phyloP scores from a whole-genome alignment of 441 rosid genomes.

The Lepidium campestre region DNA sequence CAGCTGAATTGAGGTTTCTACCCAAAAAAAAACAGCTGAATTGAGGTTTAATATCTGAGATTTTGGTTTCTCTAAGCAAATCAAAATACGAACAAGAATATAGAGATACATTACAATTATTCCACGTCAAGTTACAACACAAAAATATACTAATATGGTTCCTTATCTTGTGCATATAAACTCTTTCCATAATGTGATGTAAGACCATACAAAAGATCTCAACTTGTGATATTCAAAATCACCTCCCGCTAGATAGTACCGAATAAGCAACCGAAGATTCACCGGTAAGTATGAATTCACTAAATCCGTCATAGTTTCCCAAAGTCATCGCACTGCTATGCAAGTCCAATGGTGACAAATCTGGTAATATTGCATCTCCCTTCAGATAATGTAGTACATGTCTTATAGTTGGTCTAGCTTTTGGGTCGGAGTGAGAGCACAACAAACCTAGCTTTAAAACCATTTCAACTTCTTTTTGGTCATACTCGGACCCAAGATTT shows the following conservation, averaged over 20 bases:
- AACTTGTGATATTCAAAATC: neutral
- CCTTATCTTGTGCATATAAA: too few species aligned
- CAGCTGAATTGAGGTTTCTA: too few species aligned
- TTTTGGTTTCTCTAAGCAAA: too few species aligned
- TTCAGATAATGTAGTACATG: conserved; percentile 50
- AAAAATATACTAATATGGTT: too few species aligned
- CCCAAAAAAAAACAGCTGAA: too few species aligned
- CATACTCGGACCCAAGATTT: conserved; percentile 33
- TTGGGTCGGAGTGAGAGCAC: conserved; percentile 44
- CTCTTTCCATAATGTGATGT: too few species aligned
- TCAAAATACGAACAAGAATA: too few species aligned
- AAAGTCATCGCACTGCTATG: neutral
- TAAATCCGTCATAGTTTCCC: conserved; percentile 11
- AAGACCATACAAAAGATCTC: too few species aligned
- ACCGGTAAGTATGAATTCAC: conserved; percentile 11
- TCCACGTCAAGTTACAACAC: too few species aligned
- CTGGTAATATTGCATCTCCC: conserved; percentile 46
- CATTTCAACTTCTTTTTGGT: conserved; percentile 35
- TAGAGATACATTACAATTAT: too few species aligned
- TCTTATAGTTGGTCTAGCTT: conserved; percentile 53
- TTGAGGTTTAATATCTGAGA: too few species aligned
- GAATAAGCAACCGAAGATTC: conserved; percentile 1
- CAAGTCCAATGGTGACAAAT: neutral
- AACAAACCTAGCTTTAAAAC: conserved; percentile 57
- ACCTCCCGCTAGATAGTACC: conserved; percentile 8